Base-by-base conservation (phyloP, 1,284 basidiomycete species). In the Trametes hirsuta region DNA sequence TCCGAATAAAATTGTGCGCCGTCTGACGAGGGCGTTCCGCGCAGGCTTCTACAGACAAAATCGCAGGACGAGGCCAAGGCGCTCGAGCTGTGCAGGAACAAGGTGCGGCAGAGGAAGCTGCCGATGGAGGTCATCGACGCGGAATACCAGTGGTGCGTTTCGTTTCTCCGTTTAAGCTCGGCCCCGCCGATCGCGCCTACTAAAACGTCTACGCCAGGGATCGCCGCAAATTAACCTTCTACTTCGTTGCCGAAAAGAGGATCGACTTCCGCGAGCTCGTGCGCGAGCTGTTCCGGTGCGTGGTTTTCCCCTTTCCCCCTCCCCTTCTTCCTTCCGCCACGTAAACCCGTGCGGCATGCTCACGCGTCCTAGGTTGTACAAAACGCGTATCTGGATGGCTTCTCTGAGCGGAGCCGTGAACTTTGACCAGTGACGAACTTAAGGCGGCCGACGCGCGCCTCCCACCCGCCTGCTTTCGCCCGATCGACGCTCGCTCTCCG, bases 81-180 rank as follows among this genome's bases (percentile, higher is more conserved):
- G 18, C 79, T 99, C 58, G 88, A 93, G 71, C 80, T 98, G 59
- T 97, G 96, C 70, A 86, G 94, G 72, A 90, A 83, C 61, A 98
- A 98, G 75, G 95, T 97, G 14, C 81, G 87, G 51, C 93, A 94
- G 75, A 92, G 94, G 78, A 93, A 95, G 71, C 77, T 99, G 70
- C 95, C 95, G 15, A 99, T 99, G 97, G 93, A 96, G 76, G 95
- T 99, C 59, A 90, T 97, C 58, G 95, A 97, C 73, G 96, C 95
- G 35, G 97, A 98, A 77, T 98, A 97, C 80, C 97, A 99, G 75
- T 98, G 94, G 94, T 94, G 60, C 42, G 88, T 79, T 12, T n/a
- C n/a, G n/a, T n/a, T n/a, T n/a, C n/a, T n/a, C n/a, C n/a, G 18
- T 60, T 40, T 51, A 50, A 22, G 21, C 48, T 50, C 37, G 22